A percentile compares a stretch with the other conserved stretches of the same genome.
Conservation (phyloP, 2,329 filamentous ascomycete species). For the Scytalidium lignicola region DNA sequence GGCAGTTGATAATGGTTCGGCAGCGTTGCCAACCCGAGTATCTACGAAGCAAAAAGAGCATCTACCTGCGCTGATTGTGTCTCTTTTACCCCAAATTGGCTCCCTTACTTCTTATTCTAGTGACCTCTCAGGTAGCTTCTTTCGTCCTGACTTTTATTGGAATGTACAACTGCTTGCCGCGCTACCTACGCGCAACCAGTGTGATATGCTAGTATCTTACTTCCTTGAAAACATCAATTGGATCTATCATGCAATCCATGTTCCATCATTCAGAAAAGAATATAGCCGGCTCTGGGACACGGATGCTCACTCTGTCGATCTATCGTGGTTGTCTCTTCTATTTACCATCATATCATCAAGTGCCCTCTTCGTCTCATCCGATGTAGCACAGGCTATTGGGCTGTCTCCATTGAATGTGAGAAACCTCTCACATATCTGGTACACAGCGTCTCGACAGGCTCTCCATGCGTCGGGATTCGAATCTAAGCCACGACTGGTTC, state of each 20-base stretch:
- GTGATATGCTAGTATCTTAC: conserved; percentile 10
- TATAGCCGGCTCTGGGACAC: conserved; percentile 21
- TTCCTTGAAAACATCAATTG: conserved; percentile 16
- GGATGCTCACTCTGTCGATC: conserved; percentile 20
- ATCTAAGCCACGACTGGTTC: conserved; percentile 21
- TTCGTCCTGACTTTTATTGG: conserved; percentile 28
- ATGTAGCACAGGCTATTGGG: conserved; percentile 18
- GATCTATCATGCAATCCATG: conserved; percentile 20
- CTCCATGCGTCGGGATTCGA: conserved; percentile 25
- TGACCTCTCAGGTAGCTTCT: conserved; percentile 24
- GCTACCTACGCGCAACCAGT: conserved; percentile 13
- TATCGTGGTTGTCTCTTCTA: conserved; percentile 28
- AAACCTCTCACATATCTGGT: conserved; percentile 23
- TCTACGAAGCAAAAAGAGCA: too few relatives aligned
- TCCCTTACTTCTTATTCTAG: conserved; percentile 10
- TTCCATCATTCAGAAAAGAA: conserved; percentile 12
- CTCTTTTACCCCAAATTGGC: conserved; percentile 1
- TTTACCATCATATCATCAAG: conserved; percentile 25
- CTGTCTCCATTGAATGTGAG: conserved; percentile 13
- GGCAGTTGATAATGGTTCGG: too few relatives aligned
- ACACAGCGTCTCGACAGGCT: conserved; percentile 25
- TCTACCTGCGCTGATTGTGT: too few relatives aligned
- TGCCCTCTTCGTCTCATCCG: conserved; percentile 23
- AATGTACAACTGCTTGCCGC: conserved; percentile 25
- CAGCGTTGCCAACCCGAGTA: too few relatives aligned